Evolutionary conservation across 2,329 filamentous ascomycete genomes (phyloP).

Genomic region (Acephala macrosclerotiorum): DNA sequence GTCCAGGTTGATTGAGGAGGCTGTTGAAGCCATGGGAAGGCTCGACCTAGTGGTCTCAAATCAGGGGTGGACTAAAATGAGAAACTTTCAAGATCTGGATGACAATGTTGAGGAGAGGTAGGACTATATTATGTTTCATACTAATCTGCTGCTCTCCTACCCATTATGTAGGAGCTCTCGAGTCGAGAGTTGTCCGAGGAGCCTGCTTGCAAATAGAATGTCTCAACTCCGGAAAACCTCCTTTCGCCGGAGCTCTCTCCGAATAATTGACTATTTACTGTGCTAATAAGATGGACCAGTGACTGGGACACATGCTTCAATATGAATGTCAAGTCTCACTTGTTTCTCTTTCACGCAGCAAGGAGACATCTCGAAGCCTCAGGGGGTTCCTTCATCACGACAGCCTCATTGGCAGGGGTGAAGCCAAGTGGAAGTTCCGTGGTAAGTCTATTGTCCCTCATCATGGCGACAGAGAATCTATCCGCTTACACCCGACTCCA

Average conservation of each 20-base stretch:
- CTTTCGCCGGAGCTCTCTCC: background rate
- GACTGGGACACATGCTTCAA: constrained; percentile 63
- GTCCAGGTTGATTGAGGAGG: constrained; percentile 62
- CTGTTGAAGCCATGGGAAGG: constrained; percentile 67
- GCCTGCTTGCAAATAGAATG: too few species aligned
- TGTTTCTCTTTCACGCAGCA: constrained; percentile 65
- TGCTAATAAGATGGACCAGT: constrained; percentile 50
- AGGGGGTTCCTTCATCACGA: constrained; percentile 61
- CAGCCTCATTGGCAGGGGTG: constrained; percentile 69
- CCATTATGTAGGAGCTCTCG: background rate
- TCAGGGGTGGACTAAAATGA: constrained; percentile 62
- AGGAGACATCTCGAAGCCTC: constrained; percentile 59
- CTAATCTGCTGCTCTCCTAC: background rate
- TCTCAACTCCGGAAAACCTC: background rate
- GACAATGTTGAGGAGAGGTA: constrained; percentile 64
- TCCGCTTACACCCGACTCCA: background rate
- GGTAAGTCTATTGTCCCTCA: constrained; percentile 41
- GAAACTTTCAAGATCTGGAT: constrained; percentile 55
- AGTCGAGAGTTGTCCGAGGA: too few species aligned
- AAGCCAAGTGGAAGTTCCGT: constrained; percentile 68
- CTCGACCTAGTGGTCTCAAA: constrained; percentile 84
- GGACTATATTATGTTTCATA: constrained; percentile 48
- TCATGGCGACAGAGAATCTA: background rate
- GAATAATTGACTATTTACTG: background rate
- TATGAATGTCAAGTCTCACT: constrained; percentile 68